These are phyloP conservation scores for Tricholoma furcatifolium DNA, from an alignment of 768 basidiomycete genomes.

Conservation along the genomic window DNA sequence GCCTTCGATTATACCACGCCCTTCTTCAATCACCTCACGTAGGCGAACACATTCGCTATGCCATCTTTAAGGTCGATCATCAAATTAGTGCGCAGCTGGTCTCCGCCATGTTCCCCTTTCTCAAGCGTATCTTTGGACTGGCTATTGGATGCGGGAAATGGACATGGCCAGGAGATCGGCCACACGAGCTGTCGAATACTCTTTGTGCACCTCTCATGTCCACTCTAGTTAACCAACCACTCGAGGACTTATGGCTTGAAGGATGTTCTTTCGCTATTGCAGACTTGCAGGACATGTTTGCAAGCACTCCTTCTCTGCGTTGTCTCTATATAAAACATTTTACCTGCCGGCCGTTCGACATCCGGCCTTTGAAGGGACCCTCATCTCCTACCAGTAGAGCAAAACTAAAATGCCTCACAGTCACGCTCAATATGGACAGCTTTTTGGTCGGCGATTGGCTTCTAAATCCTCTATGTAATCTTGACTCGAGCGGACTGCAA, in stretches of 20 bases:
- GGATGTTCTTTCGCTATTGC: constrained; percentile 4
- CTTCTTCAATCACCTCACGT: constrained; percentile 3
- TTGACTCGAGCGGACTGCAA: constrained; percentile 2
- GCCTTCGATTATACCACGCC: neutral
- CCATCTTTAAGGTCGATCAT: constrained; percentile 5
- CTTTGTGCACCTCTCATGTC: constrained; percentile 1
- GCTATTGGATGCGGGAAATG: neutral
- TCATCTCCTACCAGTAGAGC: neutral
- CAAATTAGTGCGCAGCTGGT: neutral
- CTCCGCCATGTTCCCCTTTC: neutral
- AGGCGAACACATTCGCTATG: neutral
- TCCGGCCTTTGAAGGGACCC: neutral
- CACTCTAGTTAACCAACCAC: neutral
- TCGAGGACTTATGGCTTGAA: neutral
- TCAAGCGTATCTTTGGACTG: neutral
- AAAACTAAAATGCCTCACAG: neutral
- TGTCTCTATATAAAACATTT: constrained; percentile 1
- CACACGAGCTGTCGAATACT: constrained; percentile 4
- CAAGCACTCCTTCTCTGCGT: neutral
- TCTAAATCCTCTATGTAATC: constrained; percentile 5
- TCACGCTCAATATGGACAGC: neutral
- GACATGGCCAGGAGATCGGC: constrained; percentile 6
- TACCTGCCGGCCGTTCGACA: constrained; percentile 2
- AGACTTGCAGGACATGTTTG: constrained; percentile 5
- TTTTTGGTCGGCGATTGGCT: constrained; percentile 9